A percentile compares a stretch with the other conserved stretches of the same genome.
phyloP scores from a whole-genome alignment of 495 filamentous ascomycete species.

The Schizothecium vesticola region DNA sequence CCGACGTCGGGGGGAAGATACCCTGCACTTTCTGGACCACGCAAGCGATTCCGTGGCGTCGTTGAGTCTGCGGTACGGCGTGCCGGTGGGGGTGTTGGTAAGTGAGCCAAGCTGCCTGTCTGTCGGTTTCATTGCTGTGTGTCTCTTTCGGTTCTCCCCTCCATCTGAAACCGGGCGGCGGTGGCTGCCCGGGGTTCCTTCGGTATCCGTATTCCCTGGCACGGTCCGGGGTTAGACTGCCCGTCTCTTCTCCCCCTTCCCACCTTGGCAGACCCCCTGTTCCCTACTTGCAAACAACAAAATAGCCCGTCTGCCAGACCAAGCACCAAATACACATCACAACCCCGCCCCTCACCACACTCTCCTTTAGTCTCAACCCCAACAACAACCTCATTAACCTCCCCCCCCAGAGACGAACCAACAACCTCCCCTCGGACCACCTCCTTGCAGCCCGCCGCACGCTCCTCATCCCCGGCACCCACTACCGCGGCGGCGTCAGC shows the following conservation, averaged over 20 bases:
- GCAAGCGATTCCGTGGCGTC: conserved; percentile 55
- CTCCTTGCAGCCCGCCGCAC: conserved; percentile 60
- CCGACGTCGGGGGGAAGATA: conserved; percentile 41
- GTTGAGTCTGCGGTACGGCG: conserved; percentile 60
- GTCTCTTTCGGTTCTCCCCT: too few relatives aligned
- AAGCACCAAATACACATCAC: too few relatives aligned
- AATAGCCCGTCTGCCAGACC: too few relatives aligned
- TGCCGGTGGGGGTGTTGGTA: conserved; percentile 42
- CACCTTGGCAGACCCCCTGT: too few relatives aligned
- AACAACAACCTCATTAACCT: neutral
- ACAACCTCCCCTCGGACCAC: conserved; percentile 60
- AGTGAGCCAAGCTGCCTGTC: neutral
- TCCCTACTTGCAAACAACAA: too few relatives aligned
- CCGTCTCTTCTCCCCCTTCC: neutral
- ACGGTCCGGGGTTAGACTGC: neutral
- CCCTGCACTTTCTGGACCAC: conserved; percentile 63
- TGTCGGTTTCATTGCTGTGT: neutral
- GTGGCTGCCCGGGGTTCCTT: neutral
- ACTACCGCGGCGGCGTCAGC: conserved; percentile 50
- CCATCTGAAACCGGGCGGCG: too few relatives aligned
- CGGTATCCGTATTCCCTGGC: neutral
- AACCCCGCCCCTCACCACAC: too few relatives aligned
- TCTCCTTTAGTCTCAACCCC: too few relatives aligned
- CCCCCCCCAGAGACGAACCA: conserved; percentile 48
- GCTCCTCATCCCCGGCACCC: conserved; percentile 60